Conservation (phyloP, 73 alveolate species). For the Symbiodinium natans region DNA sequence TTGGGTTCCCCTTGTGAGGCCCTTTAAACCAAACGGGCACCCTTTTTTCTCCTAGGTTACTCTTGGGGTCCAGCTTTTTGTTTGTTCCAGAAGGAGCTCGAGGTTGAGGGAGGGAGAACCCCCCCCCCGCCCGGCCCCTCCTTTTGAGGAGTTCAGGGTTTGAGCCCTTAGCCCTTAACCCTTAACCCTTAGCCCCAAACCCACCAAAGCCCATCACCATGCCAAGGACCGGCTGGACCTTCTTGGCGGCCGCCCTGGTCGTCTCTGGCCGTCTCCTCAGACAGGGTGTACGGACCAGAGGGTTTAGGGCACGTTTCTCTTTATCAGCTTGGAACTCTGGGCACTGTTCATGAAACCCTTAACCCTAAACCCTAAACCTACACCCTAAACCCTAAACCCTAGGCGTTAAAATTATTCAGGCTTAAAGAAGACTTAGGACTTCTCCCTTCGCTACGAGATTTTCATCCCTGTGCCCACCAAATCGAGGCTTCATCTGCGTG, state of each 20-base stretch:
- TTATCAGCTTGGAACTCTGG: background rate
- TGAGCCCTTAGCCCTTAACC: background rate
- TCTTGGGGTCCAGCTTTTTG: too few relatives aligned
- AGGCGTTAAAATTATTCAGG: too few relatives aligned
- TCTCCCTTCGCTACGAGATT: background rate
- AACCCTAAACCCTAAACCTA: background rate
- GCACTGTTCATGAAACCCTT: background rate
- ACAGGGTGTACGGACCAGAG: background rate
- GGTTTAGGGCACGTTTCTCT: too few relatives aligned
- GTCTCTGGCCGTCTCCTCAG: background rate
- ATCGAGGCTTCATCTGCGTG: background rate
- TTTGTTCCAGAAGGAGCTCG: too few relatives aligned
- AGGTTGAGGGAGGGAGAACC: too few relatives aligned
- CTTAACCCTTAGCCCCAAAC: background rate
- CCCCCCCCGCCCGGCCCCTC: too few relatives aligned
- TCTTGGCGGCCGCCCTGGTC: background rate
- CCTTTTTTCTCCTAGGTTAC: too few relatives aligned
- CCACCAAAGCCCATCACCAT: background rate
- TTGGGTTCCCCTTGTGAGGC: too few relatives aligned
- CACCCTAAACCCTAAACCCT: background rate
- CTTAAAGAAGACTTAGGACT: too few relatives aligned
- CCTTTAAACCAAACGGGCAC: too few relatives aligned
- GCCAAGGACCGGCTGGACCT: background rate
- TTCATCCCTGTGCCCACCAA: too few relatives aligned
- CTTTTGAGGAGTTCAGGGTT: too few relatives aligned